Percentiles rank a stretch among this genome's conserved stretches.
These are phyloP conservation scores for Tulasnella sp. DNA, from an alignment of 768 basidiomycete genomes.

Conservation along the genomic window DNA sequence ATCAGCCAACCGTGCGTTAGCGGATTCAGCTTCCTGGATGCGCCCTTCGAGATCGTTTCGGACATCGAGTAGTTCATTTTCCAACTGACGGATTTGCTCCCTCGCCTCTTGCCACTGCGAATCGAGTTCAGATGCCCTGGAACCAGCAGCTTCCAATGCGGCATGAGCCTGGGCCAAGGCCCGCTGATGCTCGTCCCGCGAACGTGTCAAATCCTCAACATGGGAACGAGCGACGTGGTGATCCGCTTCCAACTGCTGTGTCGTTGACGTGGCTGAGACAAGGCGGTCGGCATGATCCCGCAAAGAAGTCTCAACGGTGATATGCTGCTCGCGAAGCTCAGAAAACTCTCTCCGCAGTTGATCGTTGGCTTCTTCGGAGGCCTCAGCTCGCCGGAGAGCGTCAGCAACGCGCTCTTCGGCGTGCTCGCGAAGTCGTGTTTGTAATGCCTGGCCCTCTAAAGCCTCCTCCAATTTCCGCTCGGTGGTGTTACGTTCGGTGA, in stretches of 20 bases:
- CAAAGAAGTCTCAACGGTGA: conserved; percentile 48
- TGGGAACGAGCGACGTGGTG: conserved; percentile 50
- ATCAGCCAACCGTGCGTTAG: conserved; percentile 55
- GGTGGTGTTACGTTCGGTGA: conserved; percentile 51
- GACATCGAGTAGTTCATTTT: conserved; percentile 66
- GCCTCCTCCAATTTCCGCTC: conserved; percentile 67
- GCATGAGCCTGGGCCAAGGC: conserved; percentile 76
- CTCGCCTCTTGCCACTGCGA: conserved; percentile 57
- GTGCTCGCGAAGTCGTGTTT: conserved; percentile 67
- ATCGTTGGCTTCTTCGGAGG: conserved; percentile 55
- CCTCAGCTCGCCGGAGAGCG: conserved; percentile 63
- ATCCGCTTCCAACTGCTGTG: conserved; percentile 76
- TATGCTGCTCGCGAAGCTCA: conserved; percentile 57
- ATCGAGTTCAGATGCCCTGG: conserved; percentile 72
- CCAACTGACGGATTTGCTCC: conserved; percentile 57
- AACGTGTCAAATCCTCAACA: conserved; percentile 56
- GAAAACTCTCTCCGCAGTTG: conserved; percentile 52
- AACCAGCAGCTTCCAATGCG: conserved; percentile 65
- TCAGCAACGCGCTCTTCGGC: conserved; percentile 70
- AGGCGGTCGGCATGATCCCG: conserved; percentile 71
- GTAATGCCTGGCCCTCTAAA: conserved; percentile 58
- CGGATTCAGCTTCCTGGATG: conserved; percentile 60
- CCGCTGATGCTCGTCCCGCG: conserved; percentile 75
- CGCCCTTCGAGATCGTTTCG: conserved; percentile 72
- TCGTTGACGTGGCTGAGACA: conserved; percentile 56